phyloP scores from a whole-genome alignment of 371 early-diverging fungal species.

The Mortierella sp. region DNA sequence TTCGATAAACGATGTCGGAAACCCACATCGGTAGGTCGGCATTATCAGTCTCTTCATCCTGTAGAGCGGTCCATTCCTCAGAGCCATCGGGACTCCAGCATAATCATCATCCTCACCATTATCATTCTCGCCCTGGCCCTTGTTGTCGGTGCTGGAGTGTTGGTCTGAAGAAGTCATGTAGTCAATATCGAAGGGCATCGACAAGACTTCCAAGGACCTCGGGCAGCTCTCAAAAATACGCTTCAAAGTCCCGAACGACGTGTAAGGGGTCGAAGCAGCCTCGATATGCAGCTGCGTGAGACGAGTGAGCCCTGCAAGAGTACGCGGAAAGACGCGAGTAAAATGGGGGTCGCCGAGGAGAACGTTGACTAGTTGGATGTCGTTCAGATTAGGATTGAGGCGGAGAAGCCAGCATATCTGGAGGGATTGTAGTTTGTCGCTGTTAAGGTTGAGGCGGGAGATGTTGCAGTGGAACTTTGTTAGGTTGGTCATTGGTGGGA shows the following conservation, averaged over 20 bases:
- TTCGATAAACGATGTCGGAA: not conserved
- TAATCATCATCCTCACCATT: not conserved
- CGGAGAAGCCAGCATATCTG: not conserved
- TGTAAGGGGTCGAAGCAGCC: too few relatives aligned
- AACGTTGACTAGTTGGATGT: not conserved
- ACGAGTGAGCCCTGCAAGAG: not conserved
- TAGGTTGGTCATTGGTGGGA: not conserved
- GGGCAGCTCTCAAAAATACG: not conserved
- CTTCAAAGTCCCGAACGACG: too few relatives aligned
- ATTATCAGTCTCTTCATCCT: not conserved
- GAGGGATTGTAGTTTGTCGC: not conserved
- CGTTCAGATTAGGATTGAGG: not conserved
- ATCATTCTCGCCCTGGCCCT: not conserved
- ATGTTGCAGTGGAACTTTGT: not conserved
- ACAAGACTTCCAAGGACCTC: not conserved
- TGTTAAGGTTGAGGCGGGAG: not conserved
- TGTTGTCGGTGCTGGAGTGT: not conserved
- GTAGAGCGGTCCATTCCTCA: not conserved
- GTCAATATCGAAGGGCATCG: too few relatives aligned
- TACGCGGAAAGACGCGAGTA: not conserved
- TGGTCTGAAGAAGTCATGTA: too few relatives aligned
- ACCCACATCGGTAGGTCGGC: not conserved
- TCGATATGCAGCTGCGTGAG: not conserved
- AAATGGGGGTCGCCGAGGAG: not conserved
- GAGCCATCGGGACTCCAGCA: not conserved